phyloP scores from a whole-genome alignment of 768 basidiomycete species.

The Boletus rubescentipes region DNA sequence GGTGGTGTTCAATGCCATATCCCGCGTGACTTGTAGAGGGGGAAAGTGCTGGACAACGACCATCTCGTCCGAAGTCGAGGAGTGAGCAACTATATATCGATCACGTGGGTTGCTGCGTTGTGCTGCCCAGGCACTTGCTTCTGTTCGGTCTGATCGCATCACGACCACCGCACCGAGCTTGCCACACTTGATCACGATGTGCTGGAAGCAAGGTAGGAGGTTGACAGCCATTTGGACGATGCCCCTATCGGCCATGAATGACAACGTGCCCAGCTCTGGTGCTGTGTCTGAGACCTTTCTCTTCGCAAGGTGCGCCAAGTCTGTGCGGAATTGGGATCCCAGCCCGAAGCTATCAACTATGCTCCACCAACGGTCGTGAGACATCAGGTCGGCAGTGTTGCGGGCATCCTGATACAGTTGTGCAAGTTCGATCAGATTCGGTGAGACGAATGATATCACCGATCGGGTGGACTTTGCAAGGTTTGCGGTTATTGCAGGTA shows the following conservation, averaged over 20 bases:
- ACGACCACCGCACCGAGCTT: conserved; percentile 60
- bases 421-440: conserved; percentile 79
- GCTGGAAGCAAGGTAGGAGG: conserved; percentile 81
- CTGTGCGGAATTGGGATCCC: conserved; percentile 62
- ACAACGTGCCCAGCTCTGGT: conserved; percentile 44
- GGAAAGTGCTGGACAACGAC: conserved; percentile 76
- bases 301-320: conserved; percentile 60
- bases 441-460: conserved; percentile 73
- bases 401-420: conserved; percentile 54
- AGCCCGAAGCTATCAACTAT: conserved; percentile 63
- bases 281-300: conserved; percentile 42
- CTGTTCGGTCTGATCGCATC: conserved; percentile 50
- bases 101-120: conserved; percentile 45
- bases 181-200: conserved; percentile 86
- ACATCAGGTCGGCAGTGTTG: conserved; percentile 48
- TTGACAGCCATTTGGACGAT: conserved; percentile 78
- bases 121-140: conserved; percentile 48
- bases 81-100: conserved; percentile 54
- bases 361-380: conserved; percentile 63
- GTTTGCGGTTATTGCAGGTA: conserved; percentile 56
- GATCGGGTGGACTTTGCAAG: conserved; percentile 34
- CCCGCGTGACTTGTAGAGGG: conserved; percentile 41
- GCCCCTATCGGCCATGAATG: conserved; percentile 68
- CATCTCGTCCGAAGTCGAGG: conserved; percentile 42
- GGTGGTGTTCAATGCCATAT: conserved; percentile 65